phyloP scores from a whole-genome alignment of 2,329 filamentous ascomycete species.

The Pyrenophora teres region DNA sequence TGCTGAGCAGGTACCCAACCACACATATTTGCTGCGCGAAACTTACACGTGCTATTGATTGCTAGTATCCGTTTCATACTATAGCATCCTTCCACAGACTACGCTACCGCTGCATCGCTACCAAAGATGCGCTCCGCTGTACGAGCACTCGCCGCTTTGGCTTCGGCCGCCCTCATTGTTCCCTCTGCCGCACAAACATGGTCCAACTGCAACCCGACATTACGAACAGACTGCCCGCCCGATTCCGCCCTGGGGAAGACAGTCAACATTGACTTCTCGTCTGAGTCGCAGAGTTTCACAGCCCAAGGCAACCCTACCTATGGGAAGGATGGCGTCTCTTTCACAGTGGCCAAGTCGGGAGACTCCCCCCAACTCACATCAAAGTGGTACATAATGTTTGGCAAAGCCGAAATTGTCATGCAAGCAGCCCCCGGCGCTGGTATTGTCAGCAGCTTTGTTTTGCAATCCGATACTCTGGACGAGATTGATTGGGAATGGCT shows the following conservation, averaged over 20 bases:
- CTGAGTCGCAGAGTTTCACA: slow-evolving; percentile 77
- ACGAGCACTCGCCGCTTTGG: slow-evolving; percentile 45
- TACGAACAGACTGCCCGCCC: slow-evolving; percentile 66
- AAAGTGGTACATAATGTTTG: slow-evolving; percentile 99
- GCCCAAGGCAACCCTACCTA: slow-evolving; percentile 73
- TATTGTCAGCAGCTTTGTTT: slow-evolving; percentile 89
- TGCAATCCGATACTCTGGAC: slow-evolving; percentile 89
- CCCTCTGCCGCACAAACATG: slow-evolving; percentile 58
- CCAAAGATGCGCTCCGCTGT: slow-evolving; percentile 41
- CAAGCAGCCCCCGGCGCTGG: slow-evolving; percentile 86
- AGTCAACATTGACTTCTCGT: slow-evolving; percentile 82
- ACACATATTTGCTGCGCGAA: slow-evolving; percentile 5
- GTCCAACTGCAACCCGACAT: slow-evolving; percentile 61
- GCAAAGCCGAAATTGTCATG: slow-evolving; percentile 81
- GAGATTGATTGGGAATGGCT: slow-evolving; percentile 99
- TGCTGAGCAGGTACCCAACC: slow-evolving; percentile 25
- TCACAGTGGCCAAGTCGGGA: slow-evolving; percentile 77
- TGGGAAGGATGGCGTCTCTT: slow-evolving; percentile 74
- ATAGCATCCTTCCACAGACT: slow-evolving; percentile 11
- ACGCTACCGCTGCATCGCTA: slow-evolving; percentile 10
- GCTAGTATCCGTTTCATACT: slow-evolving; percentile 11
- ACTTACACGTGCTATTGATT: slow-evolving; percentile 14
- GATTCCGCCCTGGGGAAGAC: slow-evolving; percentile 81
- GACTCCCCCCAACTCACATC: slow-evolving; percentile 86
- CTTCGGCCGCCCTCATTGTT: slow-evolving; percentile 47